Evolutionary conservation across 805 yeast species (phyloP).

Genomic region (Kazachstania viticola): DNA sequence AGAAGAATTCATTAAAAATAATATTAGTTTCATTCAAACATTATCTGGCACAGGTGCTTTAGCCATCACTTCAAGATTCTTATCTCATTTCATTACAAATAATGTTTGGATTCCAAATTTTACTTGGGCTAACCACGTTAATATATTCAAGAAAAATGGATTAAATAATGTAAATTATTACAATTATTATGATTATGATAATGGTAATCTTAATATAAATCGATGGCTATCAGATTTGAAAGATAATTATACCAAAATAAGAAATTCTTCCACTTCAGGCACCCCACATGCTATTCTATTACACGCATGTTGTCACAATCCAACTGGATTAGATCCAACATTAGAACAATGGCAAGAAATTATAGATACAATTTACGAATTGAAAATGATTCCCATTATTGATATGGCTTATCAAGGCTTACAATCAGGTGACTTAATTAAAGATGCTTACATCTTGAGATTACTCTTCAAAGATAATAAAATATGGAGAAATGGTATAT

Average conservation of each 20-base stretch:
- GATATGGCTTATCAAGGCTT: constrained; percentile 97
- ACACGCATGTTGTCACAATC: constrained; percentile 96
- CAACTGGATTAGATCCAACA: constrained; percentile 90
- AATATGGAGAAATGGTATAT: constrained; percentile 36
- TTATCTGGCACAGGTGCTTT: constrained; percentile 93
- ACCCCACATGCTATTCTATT: constrained; percentile 42
- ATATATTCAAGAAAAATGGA: constrained; percentile 68
- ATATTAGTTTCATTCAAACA: constrained; percentile 79
- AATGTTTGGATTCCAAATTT: constrained; percentile 68
- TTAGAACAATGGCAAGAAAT: constrained; percentile 71
- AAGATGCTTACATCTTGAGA: constrained; percentile 52
- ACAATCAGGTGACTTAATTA: constrained; percentile 70
- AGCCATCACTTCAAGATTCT: constrained; percentile 71
- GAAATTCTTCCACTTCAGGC: constrained; percentile 37
- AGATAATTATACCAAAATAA: constrained; percentile 28
- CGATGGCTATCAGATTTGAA: constrained; percentile 50
- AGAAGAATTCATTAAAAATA: constrained; percentile 31
- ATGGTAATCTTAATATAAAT: constrained; percentile 53
- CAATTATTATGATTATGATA: constrained; percentile 50
- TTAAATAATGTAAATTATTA: constrained; percentile 44
- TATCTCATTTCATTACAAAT: constrained; percentile 36
- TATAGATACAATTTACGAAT: constrained; percentile 45
- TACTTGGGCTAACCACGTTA: constrained; percentile 89
- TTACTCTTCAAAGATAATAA: constrained; percentile 16
- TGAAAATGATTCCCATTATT: constrained; percentile 63